These are phyloP conservation scores for Ogataea haglerorum DNA, from an alignment of 805 yeast species.

Conservation along the genomic window DNA sequence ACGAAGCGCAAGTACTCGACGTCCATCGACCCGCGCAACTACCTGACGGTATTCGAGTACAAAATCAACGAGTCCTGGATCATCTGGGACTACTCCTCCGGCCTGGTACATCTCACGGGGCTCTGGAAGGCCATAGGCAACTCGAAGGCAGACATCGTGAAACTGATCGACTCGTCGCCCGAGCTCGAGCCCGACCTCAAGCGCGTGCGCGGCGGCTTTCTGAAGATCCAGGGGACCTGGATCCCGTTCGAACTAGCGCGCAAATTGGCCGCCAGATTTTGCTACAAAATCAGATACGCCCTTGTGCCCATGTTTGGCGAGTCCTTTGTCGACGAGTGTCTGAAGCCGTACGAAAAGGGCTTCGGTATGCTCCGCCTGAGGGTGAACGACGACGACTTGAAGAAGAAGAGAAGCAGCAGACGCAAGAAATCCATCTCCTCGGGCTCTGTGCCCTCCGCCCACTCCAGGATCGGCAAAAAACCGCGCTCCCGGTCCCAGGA, in stretches of 20 bases:
- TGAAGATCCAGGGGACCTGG: slow-evolving; percentile 96
- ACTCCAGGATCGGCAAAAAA: slow-evolving; percentile 2
- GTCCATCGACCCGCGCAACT: slow-evolving; percentile 67
- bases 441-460: not conserved
- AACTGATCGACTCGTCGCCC: slow-evolving; percentile 63
- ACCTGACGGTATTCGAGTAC: slow-evolving; percentile 69
- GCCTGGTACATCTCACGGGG: slow-evolving; percentile 84
- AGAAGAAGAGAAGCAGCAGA: slow-evolving; percentile 22
- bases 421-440: slow-evolving; percentile 15
- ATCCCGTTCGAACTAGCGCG: slow-evolving; percentile 68
- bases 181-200: slow-evolving; percentile 59
- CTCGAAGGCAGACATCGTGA: slow-evolving; percentile 73
- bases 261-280: slow-evolving; percentile 66
- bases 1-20: slow-evolving; percentile 59
- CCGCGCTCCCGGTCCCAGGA: slow-evolving; percentile 4
- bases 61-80: slow-evolving; percentile 66
- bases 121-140: slow-evolving; percentile 77
- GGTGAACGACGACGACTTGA: slow-evolving; percentile 28
- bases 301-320: slow-evolving; percentile 79
- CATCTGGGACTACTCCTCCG: slow-evolving; percentile 83
- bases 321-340: slow-evolving; percentile 58
- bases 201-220: slow-evolving; percentile 84
- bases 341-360: slow-evolving; percentile 56
- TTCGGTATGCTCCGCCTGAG: slow-evolving; percentile 58
- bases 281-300: slow-evolving; percentile 72